Base-by-base conservation (phyloP, 305 asterid species). In the Petunia hybrid region DNA sequence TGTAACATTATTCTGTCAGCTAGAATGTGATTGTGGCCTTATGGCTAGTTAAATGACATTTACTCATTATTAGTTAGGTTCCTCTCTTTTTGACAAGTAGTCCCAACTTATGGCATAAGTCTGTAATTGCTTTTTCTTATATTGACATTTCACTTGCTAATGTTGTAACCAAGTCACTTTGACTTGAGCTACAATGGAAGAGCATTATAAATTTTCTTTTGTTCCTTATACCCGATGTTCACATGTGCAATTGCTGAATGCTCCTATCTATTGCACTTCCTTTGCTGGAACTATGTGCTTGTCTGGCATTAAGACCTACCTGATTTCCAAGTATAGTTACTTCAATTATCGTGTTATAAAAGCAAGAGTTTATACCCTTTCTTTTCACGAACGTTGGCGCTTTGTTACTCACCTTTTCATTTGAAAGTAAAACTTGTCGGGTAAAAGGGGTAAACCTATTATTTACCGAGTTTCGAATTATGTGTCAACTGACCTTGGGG, bases 41-140 rank as follows among this genome's bases (percentile, higher is more conserved):
- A 75, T 55, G 65, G 79, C 79, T 74, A 14, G 79, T 53, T 53
- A 74, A n/a, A 51, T 53, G 82, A 80, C 42, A 39, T 79, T 65
- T 46, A 65, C 42, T 14, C 10, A 2, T 40, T 36, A 39, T 53
- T 55, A 53, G 41, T 75, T 75, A 14, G 42, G 42, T 55, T 75
- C 51, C 65, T 8, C 51, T 74, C 51, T 14, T 13, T 38, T 75
- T 75, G 65, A 36, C 39, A 36, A 13, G 53, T 75, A 8, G 13
- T 53, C 65, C 51, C 39, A 53, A 38, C 79, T 38, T 53, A 38
- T 7, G 65, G 31, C n/a, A 38, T 36, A 51, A 0, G 51, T 55
- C 51, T 55, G 51, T 75, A 53, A 53, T 38, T 53, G 36, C 38
- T 38, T 55, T 75, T 75, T 14, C 79, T 55, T 75, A 42, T 46